phyloP scores from a whole-genome alignment of 164 flowering plant genomes.

The Kingdonia uniflora region DNA sequence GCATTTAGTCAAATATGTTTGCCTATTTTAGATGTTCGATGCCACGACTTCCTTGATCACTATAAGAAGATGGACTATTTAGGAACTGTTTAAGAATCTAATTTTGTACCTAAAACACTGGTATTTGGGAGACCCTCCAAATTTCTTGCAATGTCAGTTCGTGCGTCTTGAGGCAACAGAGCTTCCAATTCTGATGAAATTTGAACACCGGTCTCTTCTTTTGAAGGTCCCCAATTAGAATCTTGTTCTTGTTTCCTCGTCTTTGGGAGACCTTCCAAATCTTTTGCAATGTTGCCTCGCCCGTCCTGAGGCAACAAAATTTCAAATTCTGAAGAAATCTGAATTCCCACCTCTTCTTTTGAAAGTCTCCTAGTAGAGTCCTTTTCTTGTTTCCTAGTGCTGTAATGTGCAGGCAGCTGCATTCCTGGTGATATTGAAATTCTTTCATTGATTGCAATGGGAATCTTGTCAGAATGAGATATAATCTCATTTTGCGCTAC shows the following conservation, averaged over 20 bases:
- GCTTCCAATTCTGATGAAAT: not conserved
- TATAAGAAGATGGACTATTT: no score
- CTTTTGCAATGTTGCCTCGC: not conserved
- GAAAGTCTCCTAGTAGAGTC: no score
- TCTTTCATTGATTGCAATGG: not conserved
- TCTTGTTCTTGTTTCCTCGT: no score
- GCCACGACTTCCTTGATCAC: no score
- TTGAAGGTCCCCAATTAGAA: no score
- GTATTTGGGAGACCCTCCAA: not conserved
- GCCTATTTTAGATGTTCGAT: no score
- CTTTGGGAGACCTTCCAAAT: not conserved
- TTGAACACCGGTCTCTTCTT: not conserved
- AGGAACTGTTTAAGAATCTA: not conserved
- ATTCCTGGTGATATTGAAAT: not conserved
- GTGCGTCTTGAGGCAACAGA: constrained; percentile 1
- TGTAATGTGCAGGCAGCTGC: not conserved
- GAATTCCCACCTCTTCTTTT: not conserved
- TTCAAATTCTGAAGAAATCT: not conserved
- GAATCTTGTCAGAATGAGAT: not conserved
- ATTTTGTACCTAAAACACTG: constrained; percentile 7
- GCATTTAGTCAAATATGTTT: no score
- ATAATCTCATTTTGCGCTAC: no score
- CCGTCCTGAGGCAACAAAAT: not conserved
- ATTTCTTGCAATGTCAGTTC: not conserved
- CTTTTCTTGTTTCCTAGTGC: not conserved